Evolutionary conservation across 352 stramenopile species (phyloP), one percentile per base, ranked within the genome.

Genomic region (Phytophthora multivora): DNA sequence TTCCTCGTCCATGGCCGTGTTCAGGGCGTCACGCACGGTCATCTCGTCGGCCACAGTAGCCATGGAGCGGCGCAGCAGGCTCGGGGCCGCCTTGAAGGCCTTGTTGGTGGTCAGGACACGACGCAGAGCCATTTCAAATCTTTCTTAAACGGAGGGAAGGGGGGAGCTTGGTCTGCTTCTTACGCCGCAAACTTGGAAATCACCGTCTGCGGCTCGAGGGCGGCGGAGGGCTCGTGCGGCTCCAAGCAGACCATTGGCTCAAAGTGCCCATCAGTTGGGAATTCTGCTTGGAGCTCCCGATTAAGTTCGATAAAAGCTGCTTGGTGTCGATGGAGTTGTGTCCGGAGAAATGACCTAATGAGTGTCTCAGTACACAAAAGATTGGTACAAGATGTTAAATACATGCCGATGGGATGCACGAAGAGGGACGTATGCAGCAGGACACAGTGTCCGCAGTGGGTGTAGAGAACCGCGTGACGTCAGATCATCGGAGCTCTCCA

Each of bases 1-100:
- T 83, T 99, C 98, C 77, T 99, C 97, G 75, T 99, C 97, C 59
- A 99, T 91, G 46, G 93, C 98, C 36, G 93, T 86, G 86, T 99
- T 99, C 66, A 99, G 96, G 28, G 98, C 98, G 66, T 99, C 98
- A 68, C 98, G 93, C 56, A 99, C 96, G 1, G 96, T 97, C 86
- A 99, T 97, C 71, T 89, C 80, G 66, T 78, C 78, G 13, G 86
- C 64, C 25, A 90, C 80, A 3, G 80, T 91, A 51, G 86, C 80
- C 86, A 94, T 94, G 60, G 66, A 67, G 72, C 86, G 86, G 51
- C 77, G 79, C 49, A 77, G 60, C 25, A 78, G 46, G 40, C 47
- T 63, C 39, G 69, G 63, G 36, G 72, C 51, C 31, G 67, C 54
- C 38, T 72, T 63, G 38, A 66, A 72, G 54, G 61, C 59, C 41